These are phyloP conservation scores for Centaurea solstitialis DNA, from an alignment of 129 eudicot species.

Conservation along the genomic window DNA sequence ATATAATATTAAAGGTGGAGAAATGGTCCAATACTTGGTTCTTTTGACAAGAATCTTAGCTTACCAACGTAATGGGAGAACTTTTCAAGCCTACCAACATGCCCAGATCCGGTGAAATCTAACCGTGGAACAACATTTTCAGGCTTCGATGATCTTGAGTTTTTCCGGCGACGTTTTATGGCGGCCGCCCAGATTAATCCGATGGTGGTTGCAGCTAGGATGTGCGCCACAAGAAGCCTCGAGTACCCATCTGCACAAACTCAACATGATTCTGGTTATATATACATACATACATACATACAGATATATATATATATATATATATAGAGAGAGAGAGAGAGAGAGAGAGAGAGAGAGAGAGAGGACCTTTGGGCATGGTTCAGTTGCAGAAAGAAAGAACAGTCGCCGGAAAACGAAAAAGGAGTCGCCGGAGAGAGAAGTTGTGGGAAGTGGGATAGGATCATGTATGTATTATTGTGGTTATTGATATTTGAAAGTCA, in stretches of 20 bases:
- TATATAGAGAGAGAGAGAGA: conserved; percentile 10
- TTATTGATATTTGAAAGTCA: not conserved
- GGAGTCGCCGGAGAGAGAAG: not conserved
- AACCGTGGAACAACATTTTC: conserved; percentile 45
- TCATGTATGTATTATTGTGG: not conserved
- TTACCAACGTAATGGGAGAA: conserved; percentile 84
- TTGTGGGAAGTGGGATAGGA: not conserved
- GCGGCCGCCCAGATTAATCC: conserved; percentile 50
- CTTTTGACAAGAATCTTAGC: not conserved
- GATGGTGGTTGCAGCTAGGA: conserved; percentile 49
- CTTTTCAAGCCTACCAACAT: conserved; percentile 52
- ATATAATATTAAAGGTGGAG: too few relatives aligned
- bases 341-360: not conserved
- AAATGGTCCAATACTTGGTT: not conserved
- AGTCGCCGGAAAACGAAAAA: conserved; percentile 13
- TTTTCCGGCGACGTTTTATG: conserved; percentile 39
- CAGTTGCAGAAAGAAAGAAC: not conserved
- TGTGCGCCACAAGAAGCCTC: conserved; percentile 38
- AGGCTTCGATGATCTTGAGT: conserved; percentile 20
- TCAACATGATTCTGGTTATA: not conserved
- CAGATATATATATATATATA: not conserved
- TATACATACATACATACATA: too few relatives aligned
- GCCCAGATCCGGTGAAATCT: conserved; percentile 49
- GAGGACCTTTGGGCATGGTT: conserved; percentile 16
- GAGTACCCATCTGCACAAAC: conserved; percentile 39